Evolutionary conservation across 345 rosid genomes (phyloP).

Genomic region (Acer negundo): DNA sequence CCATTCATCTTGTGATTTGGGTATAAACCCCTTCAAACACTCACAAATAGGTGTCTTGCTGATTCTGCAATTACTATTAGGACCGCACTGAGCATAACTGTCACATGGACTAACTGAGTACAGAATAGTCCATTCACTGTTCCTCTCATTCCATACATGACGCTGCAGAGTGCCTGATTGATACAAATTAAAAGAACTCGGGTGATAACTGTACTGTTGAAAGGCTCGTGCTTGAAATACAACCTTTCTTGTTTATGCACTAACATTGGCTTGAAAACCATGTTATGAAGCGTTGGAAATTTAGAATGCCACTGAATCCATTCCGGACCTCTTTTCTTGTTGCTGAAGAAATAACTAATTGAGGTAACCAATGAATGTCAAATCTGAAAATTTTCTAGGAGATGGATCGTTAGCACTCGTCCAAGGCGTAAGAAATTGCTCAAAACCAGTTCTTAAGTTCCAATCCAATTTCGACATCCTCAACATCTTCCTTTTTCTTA

Average conservation of each 20-base stretch:
- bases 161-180: slow-evolving; percentile 24
- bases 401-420: too few species aligned
- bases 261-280: not conserved
- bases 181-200: slow-evolving; percentile 14
- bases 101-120: slow-evolving; percentile 28
- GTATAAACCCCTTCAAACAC: slow-evolving; percentile 23
- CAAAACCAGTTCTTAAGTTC: too few species aligned
- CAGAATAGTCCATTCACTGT: not conserved
- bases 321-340: too few species aligned
- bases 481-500: not conserved
- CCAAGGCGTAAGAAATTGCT: too few species aligned
- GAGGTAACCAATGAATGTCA: too few species aligned
- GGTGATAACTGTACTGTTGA: slow-evolving; percentile 12
- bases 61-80: slow-evolving; percentile 10
- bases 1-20: slow-evolving; percentile 15
- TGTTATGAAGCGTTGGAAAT: not conserved
- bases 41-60: not conserved
- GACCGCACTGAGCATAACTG: slow-evolving; percentile 30
- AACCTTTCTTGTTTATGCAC: slow-evolving; percentile 6
- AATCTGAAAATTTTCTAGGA: too few species aligned
- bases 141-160: slow-evolving; percentile 18
- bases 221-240: slow-evolving; percentile 23
- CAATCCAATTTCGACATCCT: too few species aligned
- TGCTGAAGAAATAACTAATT: too few species aligned
- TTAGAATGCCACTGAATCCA: too few species aligned